Percentiles rank a stretch among this genome's conserved stretches.
phyloP scores from a whole-genome alignment of 2,329 filamentous ascomycete genomes.

The Amphichorda felina region DNA sequence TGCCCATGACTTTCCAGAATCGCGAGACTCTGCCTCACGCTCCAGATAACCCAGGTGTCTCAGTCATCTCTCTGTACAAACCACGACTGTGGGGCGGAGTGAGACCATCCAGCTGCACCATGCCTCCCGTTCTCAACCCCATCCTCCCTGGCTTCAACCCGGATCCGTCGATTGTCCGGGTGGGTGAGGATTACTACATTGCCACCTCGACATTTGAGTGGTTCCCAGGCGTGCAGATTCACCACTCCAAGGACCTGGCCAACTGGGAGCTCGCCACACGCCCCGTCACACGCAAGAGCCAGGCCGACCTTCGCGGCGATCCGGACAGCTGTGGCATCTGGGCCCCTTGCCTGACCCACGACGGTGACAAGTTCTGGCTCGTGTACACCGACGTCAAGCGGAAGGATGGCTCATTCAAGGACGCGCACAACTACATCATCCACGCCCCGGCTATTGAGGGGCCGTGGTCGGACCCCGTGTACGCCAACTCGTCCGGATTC shows the following conservation, averaged over 20 bases:
- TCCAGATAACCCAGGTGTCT: too few relatives aligned
- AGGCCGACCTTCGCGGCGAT: conserved; percentile 46
- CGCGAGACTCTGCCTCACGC: too few relatives aligned
- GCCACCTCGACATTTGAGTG: conserved; percentile 44
- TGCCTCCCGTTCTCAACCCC: conserved; percentile 38
- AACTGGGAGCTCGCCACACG: conserved; percentile 37
- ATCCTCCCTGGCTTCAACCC: conserved; percentile 45
- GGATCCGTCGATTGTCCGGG: conserved; percentile 40
- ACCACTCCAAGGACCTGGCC: conserved; percentile 38
- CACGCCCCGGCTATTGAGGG: conserved; percentile 38
- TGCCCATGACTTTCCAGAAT: too few relatives aligned
- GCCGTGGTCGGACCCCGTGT: conserved; percentile 49
- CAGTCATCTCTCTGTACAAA: too few relatives aligned
- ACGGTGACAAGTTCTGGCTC: conserved; percentile 48
- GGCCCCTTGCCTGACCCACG: conserved; percentile 52
- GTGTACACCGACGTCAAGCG: conserved; percentile 57
- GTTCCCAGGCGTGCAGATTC: conserved; percentile 43
- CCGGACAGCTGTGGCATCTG: conserved; percentile 51
- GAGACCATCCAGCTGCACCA: conserved; percentile 10
- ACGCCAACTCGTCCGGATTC: conserved; percentile 49
- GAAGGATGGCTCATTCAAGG: conserved; percentile 54
- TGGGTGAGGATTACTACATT: conserved; percentile 41
- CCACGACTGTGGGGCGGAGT: too few relatives aligned
- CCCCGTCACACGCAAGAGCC: conserved; percentile 34
- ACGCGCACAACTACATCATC: conserved; percentile 53